phyloP scores from a whole-genome alignment of 2,329 filamentous ascomycete genomes.

The Sporothrix curviconia region DNA sequence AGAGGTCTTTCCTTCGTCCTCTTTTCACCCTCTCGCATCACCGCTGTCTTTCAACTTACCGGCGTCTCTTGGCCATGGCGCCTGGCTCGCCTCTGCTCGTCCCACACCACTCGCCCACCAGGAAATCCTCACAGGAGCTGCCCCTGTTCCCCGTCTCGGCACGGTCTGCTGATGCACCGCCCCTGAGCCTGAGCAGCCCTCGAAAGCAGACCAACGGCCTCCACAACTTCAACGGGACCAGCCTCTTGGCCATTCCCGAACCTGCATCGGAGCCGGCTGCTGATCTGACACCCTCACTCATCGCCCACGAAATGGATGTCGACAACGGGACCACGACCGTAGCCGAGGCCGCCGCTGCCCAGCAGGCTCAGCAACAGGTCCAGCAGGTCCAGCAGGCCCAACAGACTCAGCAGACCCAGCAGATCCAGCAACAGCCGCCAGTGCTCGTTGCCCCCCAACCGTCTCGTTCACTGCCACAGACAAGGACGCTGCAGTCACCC shows the following conservation, averaged over 20 bases:
- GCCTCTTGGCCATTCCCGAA: background rate
- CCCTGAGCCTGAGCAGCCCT: background rate
- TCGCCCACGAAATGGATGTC: slow-evolving; percentile 18
- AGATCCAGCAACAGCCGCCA: background rate
- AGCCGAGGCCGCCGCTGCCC: background rate
- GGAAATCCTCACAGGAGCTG: slow-evolving; percentile 16
- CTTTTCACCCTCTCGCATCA: background rate
- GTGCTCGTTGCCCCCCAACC: background rate
- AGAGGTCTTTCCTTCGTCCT: no score
- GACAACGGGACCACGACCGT: slow-evolving; percentile 13
- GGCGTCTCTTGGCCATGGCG: slow-evolving; percentile 1
- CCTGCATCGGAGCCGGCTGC: background rate
- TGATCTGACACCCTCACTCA: slow-evolving; percentile 3
- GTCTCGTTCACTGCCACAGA: background rate
- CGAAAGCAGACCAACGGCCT: background rate
- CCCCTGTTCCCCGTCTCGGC: slow-evolving; percentile 5
- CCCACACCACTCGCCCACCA: slow-evolving; percentile 13
- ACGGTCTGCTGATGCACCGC: background rate
- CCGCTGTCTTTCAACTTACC: background rate
- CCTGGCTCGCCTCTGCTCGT: slow-evolving; percentile 8
- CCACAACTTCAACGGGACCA: background rate
- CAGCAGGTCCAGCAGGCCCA: background rate
- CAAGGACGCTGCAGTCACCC: slow-evolving; percentile 16
- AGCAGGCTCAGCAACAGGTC: background rate
- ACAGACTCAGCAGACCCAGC: no score